These are phyloP conservation scores for Mycena capillaripes DNA, from an alignment of 768 basidiomycete genomes.

Conservation along the genomic window DNA sequence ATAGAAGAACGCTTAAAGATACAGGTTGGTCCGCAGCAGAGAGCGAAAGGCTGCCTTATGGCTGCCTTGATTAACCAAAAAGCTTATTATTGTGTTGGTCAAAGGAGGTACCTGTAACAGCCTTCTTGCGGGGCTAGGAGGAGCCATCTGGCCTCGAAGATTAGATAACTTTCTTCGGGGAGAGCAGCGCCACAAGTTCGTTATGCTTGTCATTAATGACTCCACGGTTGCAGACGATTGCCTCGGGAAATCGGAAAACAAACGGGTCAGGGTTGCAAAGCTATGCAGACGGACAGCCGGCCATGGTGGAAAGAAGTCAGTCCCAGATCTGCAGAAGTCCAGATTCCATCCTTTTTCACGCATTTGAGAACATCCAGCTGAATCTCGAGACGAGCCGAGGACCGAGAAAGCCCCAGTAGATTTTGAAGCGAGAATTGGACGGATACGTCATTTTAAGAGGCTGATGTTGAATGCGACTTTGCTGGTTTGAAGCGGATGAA, in stretches of 20 bases:
- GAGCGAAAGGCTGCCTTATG: constrained; percentile 40
- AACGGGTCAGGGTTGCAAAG: constrained; percentile 33
- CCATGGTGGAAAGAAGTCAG: constrained; percentile 26
- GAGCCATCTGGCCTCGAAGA: constrained; percentile 26
- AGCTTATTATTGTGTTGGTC: constrained; percentile 54
- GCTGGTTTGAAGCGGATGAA: constrained; percentile 4
- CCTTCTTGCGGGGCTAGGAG: constrained; percentile 35
- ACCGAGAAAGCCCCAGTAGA: constrained; percentile 19
- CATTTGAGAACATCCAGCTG: constrained; percentile 28
- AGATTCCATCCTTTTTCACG: constrained; percentile 27
- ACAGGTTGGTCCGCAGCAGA: constrained; percentile 40
- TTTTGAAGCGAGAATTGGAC: background rate
- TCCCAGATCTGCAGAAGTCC: constrained; percentile 17
- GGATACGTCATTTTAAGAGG: constrained; percentile 12
- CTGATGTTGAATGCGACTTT: constrained; percentile 1
- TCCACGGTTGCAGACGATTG: constrained; percentile 24
- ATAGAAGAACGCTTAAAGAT: constrained; percentile 50
- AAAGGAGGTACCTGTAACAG: constrained; percentile 25
- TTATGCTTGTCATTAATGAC: constrained; percentile 39
- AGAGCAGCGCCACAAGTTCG: constrained; percentile 36
- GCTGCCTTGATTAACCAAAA: constrained; percentile 50
- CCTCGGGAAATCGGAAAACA: constrained; percentile 23
- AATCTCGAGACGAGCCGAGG: constrained; percentile 32
- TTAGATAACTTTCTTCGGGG: constrained; percentile 11
- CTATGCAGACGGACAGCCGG: background rate